phyloP scores from a whole-genome alignment of 2,329 filamentous ascomycete species.

The Cadophora gregata region DNA sequence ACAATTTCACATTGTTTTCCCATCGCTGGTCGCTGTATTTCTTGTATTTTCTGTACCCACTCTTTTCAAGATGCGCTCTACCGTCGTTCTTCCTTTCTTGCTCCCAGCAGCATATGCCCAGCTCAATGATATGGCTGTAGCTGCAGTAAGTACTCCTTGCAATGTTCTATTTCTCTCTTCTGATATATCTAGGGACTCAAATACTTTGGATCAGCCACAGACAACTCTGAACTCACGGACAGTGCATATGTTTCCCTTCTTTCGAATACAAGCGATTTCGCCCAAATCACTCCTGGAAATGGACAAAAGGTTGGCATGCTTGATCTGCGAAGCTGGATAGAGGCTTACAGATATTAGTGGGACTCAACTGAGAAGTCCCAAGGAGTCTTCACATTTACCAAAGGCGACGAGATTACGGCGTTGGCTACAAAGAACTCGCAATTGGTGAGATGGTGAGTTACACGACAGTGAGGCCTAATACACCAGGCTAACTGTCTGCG shows the following conservation, averaged over 20 bases:
- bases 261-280: conserved; percentile 28
- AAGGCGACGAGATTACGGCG: conserved; percentile 27
- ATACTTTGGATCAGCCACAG: conserved; percentile 32
- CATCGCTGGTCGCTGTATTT: conserved; percentile 17
- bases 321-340: no score
- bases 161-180: no score
- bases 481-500: not conserved
- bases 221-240: conserved; percentile 29
- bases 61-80: conserved; percentile 21
- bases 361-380: conserved; percentile 26
- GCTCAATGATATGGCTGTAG: conserved; percentile 30
- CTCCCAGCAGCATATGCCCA: conserved; percentile 31
- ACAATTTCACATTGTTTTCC: conserved; percentile 21
- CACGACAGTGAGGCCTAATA: not conserved
- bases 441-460: conserved; percentile 56
- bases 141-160: conserved; percentile 28
- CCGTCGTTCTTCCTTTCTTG: conserved; percentile 26
- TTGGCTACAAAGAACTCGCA: conserved; percentile 38
- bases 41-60: conserved; percentile 11
- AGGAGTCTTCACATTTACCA: conserved; percentile 25
- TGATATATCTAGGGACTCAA: conserved; percentile 26
- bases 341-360: conserved; percentile 20
- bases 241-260: conserved; percentile 26
- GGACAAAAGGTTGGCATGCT: conserved; percentile 26
- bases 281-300: conserved; percentile 31